Conservation (phyloP, 257 asterid species). For the Solanum medicagineum region DNA sequence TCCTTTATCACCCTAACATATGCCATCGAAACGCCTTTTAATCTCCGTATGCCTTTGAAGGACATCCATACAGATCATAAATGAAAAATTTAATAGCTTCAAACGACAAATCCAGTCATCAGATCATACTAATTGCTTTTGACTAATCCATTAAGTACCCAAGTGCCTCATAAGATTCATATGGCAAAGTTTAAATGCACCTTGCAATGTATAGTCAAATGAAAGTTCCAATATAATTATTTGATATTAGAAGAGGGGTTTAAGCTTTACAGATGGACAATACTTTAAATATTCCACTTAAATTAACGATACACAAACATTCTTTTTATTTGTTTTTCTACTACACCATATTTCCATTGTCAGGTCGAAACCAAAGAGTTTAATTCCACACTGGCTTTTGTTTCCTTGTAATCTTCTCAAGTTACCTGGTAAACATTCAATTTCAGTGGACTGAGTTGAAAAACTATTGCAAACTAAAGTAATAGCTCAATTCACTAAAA, state of each 20-base stretch:
- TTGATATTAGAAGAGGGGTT: background rate
- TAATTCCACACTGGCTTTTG: background rate
- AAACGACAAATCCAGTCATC: background rate
- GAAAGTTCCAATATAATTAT: background rate
- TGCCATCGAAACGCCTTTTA: no score
- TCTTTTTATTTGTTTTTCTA: background rate
- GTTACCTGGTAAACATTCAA: background rate
- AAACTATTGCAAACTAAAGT: background rate
- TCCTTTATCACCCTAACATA: no score
- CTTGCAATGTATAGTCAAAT: background rate
- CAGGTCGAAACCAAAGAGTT: background rate
- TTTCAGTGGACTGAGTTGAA: background rate
- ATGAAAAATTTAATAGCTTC: background rate
- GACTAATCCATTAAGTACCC: background rate
- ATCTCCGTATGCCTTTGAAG: no score
- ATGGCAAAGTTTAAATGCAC: background rate
- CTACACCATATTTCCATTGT: background rate
- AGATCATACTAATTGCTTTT: background rate
- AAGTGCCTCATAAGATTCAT: background rate
- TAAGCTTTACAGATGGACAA: background rate
- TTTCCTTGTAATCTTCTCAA: background rate
- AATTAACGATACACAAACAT: background rate
- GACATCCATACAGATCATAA: background rate
- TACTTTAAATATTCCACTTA: background rate
- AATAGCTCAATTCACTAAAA: background rate